Percentiles rank a stretch among this genome's conserved stretches.
Evolutionary conservation across 2,329 filamentous ascomycete genomes (phyloP).

Genomic region (Calonectria naviculata): DNA sequence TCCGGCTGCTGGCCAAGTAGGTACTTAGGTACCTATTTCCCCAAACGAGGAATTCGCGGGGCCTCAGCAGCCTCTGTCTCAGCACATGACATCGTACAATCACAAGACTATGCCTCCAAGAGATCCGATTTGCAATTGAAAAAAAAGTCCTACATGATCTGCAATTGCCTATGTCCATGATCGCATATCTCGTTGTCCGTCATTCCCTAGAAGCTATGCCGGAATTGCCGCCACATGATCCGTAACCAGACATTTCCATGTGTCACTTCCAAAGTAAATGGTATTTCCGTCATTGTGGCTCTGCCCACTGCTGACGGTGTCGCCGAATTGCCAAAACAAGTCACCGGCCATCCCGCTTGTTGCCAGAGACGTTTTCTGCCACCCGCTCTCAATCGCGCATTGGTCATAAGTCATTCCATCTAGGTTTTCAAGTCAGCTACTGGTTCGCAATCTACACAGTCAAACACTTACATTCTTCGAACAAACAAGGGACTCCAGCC

Average conservation of each 20-base stretch:
- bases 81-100: background rate
- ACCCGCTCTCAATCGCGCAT: slow-evolving; percentile 61
- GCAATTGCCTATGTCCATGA: background rate
- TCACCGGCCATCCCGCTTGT: slow-evolving; percentile 48
- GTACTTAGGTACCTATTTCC: background rate
- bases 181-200: background rate
- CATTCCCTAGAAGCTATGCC: background rate
- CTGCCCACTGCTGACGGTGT: slow-evolving; percentile 52
- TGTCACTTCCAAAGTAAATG: slow-evolving; percentile 53
- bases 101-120: background rate
- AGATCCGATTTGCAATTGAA: background rate
- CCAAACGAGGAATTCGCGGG: background rate
- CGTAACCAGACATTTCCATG: slow-evolving; percentile 57
- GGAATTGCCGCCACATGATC: slow-evolving; percentile 49
- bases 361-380: slow-evolving; percentile 46
- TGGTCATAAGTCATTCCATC: slow-evolving; percentile 40
- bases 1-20: slow-evolving; percentile 23
- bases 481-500: slow-evolving; percentile 44
- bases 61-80: background rate
- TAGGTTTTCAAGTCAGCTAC: slow-evolving; percentile 14
- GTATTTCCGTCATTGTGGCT: slow-evolving; percentile 57
- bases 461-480: slow-evolving; percentile 45
- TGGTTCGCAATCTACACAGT: background rate
- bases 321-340: slow-evolving; percentile 56
- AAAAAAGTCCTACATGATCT: background rate